Conservation (phyloP, 768 basidiomycete species). For the Leccinum longicurvipes region DNA sequence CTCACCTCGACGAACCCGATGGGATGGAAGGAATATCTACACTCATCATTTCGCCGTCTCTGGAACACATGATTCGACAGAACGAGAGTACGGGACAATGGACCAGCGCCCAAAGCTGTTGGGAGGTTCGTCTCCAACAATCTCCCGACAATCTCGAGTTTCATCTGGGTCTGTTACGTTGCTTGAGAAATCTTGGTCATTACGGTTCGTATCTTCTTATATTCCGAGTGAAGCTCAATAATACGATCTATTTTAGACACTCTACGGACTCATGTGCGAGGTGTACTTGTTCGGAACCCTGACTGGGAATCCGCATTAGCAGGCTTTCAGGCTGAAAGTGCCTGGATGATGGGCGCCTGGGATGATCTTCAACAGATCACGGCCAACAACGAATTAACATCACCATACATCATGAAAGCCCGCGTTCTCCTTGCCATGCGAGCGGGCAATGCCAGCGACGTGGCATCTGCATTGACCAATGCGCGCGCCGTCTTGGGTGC, state of each 20-base stretch:
- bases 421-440: conserved; percentile 80
- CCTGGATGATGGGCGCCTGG: conserved; percentile 97
- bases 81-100: conserved; percentile 96
- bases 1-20: conserved; percentile 94
- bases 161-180: conserved; percentile 87
- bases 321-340: conserved; percentile 88
- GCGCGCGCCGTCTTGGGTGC: conserved; percentile 75
- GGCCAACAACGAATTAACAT: conserved; percentile 43
- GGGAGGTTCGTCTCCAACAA: conserved; percentile 93
- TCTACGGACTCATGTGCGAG: conserved; percentile 88
- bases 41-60: conserved; percentile 78
- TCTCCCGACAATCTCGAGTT: conserved; percentile 85
- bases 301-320: conserved; percentile 77
- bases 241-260: conserved; percentile 59
- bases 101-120: conserved; percentile 99
- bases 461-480: conserved; percentile 50
- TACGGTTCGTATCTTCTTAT: conserved; percentile 65
- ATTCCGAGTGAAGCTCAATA: neutral
- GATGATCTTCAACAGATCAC: conserved; percentile 67
- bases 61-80: conserved; percentile 95
- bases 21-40: conserved; percentile 98
- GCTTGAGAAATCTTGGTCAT: conserved; percentile 91
- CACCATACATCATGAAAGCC: conserved; percentile 70
- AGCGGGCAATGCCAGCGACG: conserved; percentile 42
- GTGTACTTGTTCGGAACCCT: conserved; percentile 81